phyloP scores from a whole-genome alignment of 192 early-diverging fungal genomes.

The Coemansia sp. region DNA sequence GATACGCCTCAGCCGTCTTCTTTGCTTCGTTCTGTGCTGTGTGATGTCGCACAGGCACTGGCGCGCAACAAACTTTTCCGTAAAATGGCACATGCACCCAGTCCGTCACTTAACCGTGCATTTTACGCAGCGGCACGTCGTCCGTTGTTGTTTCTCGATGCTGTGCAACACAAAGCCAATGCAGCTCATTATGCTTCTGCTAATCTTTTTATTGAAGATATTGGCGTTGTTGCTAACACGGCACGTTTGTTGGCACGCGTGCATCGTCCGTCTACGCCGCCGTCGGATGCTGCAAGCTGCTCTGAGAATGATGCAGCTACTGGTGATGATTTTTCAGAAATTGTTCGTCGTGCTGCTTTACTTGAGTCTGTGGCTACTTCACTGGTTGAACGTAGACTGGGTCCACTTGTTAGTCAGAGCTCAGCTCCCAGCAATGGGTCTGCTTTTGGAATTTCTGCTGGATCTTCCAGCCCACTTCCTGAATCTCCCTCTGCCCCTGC shows the following conservation, averaged over 20 bases:
- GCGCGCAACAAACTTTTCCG: constrained; percentile 10
- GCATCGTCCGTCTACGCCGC: background rate
- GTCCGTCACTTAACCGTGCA: constrained; percentile 43
- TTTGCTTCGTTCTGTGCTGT: background rate
- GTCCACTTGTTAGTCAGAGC: background rate
- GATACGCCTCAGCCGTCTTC: too few species aligned
- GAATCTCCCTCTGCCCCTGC: background rate
- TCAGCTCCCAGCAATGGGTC: background rate
- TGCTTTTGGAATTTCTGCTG: background rate
- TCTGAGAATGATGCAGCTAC: background rate
- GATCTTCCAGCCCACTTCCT: background rate
- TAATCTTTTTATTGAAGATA: constrained; percentile 44
- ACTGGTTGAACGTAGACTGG: constrained; percentile 5
- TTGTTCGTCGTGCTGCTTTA: background rate
- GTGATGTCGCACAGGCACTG: background rate
- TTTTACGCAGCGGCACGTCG: constrained; percentile 51
- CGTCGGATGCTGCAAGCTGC: background rate
- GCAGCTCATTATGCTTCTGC: constrained; percentile 34
- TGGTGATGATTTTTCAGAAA: background rate
- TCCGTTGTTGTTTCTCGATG: constrained; percentile 57
- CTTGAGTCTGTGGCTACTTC: constrained; percentile 4
- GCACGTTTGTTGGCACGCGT: constrained; percentile 15
- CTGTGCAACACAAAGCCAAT: constrained; percentile 48
- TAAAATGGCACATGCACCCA: constrained; percentile 50
- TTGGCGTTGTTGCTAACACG: constrained; percentile 41